Base-by-base conservation (phyloP, 257 asterid species). In the Solanum pimpinellifolium region DNA sequence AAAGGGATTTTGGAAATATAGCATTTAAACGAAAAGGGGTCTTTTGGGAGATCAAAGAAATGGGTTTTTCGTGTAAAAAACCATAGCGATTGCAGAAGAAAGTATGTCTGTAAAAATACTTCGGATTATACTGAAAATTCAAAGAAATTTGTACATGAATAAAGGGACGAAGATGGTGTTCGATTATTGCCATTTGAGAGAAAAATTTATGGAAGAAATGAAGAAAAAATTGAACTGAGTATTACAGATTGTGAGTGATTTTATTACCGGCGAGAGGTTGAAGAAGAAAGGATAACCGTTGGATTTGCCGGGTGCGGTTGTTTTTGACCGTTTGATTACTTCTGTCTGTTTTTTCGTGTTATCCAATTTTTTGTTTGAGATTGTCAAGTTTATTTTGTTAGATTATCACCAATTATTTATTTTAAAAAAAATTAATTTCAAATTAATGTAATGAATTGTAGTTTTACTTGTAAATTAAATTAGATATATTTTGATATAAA, bases 91-190 rank as follows among this genome's bases (percentile, higher is more conserved):
- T 86, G 89, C 92, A 90, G 4, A 69, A 88, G 70, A 87, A 83
- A 91, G 82, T 86, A 72, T 81, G 87, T 87, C 84, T 90, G 59
- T 88, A 90, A 23, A 89, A 86, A 83, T 86, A 88, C 86, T 88
- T 90, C 23, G 93, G 91, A 41, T 76, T 80, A 72, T 83, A 62
- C 90, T 74, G 84, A 25, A 93, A 88, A 86, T 92, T 92, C 66
- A 92, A 84, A 49, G 94, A 90, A 86, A 92, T 83, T 88, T 94
- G 96, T 59, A 92, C 85, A 90, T 94, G 91, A 85, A 92, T 87
- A 83, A 90, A 84, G 3, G 98, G 89, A 7, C 94, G 86, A 27
- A 86, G 84, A 47, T 37, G 52, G 18, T 74, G 82, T 74, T 74
- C 81, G 89, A 85, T 86, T 93, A 25, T 76, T 77, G 85, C 89